A percentile compares a stretch with the other conserved stretches of the same genome.
Conservation (phyloP, 352 stramenopile genomes). For the Phytophthora crassamura region DNA sequence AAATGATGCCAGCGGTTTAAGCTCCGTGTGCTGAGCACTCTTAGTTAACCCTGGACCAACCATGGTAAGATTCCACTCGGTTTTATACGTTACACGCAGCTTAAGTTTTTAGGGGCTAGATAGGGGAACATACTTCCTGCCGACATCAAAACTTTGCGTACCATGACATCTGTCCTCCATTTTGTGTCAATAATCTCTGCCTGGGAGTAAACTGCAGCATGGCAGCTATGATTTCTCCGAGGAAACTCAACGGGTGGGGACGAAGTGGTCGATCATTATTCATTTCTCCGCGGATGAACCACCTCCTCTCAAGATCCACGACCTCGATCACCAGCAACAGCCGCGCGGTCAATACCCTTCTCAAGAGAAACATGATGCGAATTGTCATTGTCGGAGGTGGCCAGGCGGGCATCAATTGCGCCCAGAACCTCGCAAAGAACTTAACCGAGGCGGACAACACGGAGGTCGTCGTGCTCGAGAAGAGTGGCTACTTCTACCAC, state of each 20-base stretch:
- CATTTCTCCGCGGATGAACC: slow-evolving; percentile 21
- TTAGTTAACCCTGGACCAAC: too few relatives aligned
- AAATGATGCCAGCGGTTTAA: too few relatives aligned
- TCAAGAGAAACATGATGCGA: slow-evolving; percentile 35
- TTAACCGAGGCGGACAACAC: slow-evolving; percentile 46
- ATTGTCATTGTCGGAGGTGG: slow-evolving; percentile 66
- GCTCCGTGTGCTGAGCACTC: too few relatives aligned
- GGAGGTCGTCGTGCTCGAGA: slow-evolving; percentile 63
- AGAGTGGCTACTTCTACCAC: slow-evolving; percentile 56
- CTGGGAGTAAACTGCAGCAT: slow-evolving; percentile 14
- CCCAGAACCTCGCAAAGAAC: slow-evolving; percentile 44
- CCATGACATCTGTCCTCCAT: too few relatives aligned
- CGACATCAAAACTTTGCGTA: too few relatives aligned
- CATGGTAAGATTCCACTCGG: too few relatives aligned
- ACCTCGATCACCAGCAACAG: slow-evolving; percentile 8
- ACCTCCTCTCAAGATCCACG: slow-evolving; percentile 20
- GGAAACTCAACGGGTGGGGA: too few relatives aligned
- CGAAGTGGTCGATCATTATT: slow-evolving; percentile 13
- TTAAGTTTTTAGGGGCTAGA: too few relatives aligned
- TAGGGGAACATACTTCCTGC: too few relatives aligned
- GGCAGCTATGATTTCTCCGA: slow-evolving; percentile 11
- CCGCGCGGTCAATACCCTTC: slow-evolving; percentile 7
- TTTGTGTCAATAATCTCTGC: too few relatives aligned
- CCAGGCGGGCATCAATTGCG: slow-evolving; percentile 47
- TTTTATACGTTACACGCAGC: too few relatives aligned